Evolutionary conservation across 106 monocot genomes (phyloP), one percentile per base, ranked within the genome.

Genomic region (Phalaenopsis aphrodite): DNA sequence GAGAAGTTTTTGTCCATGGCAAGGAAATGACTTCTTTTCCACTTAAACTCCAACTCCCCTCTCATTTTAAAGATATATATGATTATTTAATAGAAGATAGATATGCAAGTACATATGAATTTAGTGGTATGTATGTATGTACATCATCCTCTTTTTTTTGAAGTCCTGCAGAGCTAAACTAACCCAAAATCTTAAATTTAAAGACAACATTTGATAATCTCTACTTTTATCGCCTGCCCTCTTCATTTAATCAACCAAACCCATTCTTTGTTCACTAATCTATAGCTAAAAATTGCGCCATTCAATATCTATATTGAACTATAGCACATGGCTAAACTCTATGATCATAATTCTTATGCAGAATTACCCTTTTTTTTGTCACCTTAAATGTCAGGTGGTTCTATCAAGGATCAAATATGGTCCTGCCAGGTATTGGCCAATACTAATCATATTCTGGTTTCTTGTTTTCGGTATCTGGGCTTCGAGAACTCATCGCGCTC

Each of bases 401-500:
- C 82, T 85, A 64, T 83, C 93, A 19, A 94, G 89, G 75, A 87
- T 92, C 83, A 92, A 87, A 75, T 90, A 85, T 61, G 94, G 94
- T 16, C 90, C 92, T 1, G 85, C 88, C 77, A 88, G 92, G n/a
- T 90, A 89, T 76, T 97, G 92, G 93, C 87, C 84, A 2, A 89
- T 97, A 41, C 72, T 87, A 23, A 92, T 97, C 47, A 78, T 92
- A 36, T 89, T 94, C 77, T 94, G 91, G 88, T 94, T 94, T 88
- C 86, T 97, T 56, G 90, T 87, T 58, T 97, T 94, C 76, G 94
- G 90, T 24, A 76, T 94, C 24, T 97, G 96, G 96, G 90, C 92
- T 74, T 91, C 94, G 16, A 87, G 94, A 39, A 92, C 90, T 46
- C 91, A 82, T 61, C 78, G 78, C 48, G 18, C 16, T 58, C 56